These are phyloP conservation scores for Thermoascus crustaceus DNA, from an alignment of 2,329 filamentous ascomycete species.

Conservation along the genomic window DNA sequence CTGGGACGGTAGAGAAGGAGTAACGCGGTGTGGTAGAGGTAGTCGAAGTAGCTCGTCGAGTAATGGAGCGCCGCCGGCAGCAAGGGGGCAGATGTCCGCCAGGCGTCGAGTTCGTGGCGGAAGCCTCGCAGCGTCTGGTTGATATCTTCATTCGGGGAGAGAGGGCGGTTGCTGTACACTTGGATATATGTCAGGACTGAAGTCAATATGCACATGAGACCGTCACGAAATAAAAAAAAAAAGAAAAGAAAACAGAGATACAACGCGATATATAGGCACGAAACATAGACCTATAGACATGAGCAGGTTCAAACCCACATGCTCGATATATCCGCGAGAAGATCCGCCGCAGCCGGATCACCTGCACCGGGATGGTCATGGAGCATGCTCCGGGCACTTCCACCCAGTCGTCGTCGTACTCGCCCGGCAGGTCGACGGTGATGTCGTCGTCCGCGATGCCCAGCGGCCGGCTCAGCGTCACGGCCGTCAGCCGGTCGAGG, in stretches of 20 bases:
- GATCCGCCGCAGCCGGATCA: constrained; percentile 28
- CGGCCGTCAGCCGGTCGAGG: constrained; percentile 34
- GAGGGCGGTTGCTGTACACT: constrained; percentile 31
- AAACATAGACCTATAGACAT: too few species aligned
- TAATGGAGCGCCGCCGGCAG: constrained; percentile 30
- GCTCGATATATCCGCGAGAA: constrained; percentile 33
- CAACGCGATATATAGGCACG: too few species aligned
- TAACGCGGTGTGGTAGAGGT: constrained; percentile 32
- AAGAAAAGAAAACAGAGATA: too few species aligned
- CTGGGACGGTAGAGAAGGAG: constrained; percentile 33
- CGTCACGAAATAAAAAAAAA: neutral
- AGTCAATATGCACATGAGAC: neutral
- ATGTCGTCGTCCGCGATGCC: constrained; percentile 37
- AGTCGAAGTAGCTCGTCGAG: constrained; percentile 35
- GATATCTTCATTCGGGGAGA: constrained; percentile 20
- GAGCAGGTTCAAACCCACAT: too few species aligned
- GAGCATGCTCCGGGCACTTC: constrained; percentile 27
- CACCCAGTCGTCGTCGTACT: constrained; percentile 32
- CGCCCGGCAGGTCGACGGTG: constrained; percentile 28
- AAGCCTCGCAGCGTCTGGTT: constrained; percentile 21
- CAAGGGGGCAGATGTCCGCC: constrained; percentile 29
- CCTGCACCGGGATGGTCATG: constrained; percentile 33
- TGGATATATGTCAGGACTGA: constrained; percentile 4
- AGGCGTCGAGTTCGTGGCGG: constrained; percentile 30
- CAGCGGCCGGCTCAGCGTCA: constrained; percentile 32